Base-by-base conservation (phyloP, 257 asterid species). In the Solanum arcanum region DNA sequence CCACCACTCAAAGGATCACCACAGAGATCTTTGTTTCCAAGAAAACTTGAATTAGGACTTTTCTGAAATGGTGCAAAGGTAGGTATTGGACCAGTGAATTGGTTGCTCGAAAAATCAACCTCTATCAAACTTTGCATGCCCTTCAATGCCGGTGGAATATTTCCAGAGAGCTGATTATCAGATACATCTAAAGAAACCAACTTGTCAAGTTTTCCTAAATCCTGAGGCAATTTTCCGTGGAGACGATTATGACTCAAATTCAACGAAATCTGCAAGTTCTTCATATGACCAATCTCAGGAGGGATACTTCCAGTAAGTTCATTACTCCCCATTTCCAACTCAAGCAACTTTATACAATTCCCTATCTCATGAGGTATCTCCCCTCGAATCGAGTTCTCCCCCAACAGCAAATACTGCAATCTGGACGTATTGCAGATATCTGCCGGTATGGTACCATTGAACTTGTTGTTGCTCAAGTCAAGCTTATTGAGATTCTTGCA, bases 51-150 rank as follows among this genome's bases (percentile, higher is more conserved):
- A 68, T 91, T 96, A 66, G 91, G 90, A 94, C 99, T 96, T 82
- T 95, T 97, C 78, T 97, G 99, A 86, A 97, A 96, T 3, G 99
- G 99, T 8, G 87, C 88, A 68, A 95, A 97, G 14, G 91, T 86
- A 44, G 99, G 99, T 49, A 96, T 94, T 1, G 94, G 98, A 42
- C 99, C 99, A 12, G 86, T 86, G 37, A 97, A 91, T 29, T 72
- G 95, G 88, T 97, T 97, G 90, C 94, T 94, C 2, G 99, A 96
- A 90, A 97, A 97, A 88, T 97, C 91, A 66, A 97, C 99, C 91
- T 94, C 98, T 20, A 97, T 96, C 94, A 96, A 92, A 86, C 99
- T 97, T 82, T 92, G 88, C 99, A 97, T 97, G 81, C 99, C 99
- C 83, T 89, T 95, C 86, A 94, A 86, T 14, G 95, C 92, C 13